These are phyloP conservation scores for Populus nigra DNA, from an alignment of 345 rosid genomes.

Conservation along the genomic window DNA sequence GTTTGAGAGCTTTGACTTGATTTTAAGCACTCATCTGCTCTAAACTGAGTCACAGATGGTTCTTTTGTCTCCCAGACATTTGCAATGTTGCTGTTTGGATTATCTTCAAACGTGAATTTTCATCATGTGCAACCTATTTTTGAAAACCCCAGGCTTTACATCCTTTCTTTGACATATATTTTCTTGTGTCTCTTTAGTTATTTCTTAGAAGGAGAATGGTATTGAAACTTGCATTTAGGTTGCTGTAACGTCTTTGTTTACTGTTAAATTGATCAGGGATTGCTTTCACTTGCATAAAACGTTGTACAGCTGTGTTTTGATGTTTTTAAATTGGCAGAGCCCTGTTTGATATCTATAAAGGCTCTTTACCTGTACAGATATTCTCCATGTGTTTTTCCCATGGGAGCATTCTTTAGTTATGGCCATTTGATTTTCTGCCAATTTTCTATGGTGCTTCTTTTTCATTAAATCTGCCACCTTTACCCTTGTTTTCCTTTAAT, in stretches of 20 bases:
- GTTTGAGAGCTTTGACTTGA: neutral
- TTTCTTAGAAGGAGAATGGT: neutral
- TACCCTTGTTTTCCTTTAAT: neutral
- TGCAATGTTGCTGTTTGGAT: neutral
- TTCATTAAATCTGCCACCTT: neutral
- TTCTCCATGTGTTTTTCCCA: neutral
- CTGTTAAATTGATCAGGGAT: neutral
- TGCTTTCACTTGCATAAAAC: neutral
- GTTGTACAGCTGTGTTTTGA: neutral
- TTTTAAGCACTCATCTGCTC: neutral
- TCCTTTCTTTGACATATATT: neutral
- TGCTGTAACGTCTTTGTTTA: neutral
- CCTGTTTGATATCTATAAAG: neutral
- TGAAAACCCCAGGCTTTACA: neutral
- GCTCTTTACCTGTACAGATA: neutral
- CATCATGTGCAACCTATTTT: neutral
- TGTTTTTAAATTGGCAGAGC: neutral
- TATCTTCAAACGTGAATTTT: neutral
- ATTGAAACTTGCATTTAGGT: neutral
- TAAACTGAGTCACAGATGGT: neutral
- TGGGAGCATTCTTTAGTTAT: neutral
- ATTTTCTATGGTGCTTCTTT: neutral
- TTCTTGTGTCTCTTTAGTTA: too few relatives aligned
- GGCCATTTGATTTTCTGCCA: neutral
- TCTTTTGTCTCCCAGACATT: neutral